These are phyloP conservation scores for Albatrellus ellisii DNA, from an alignment of 768 basidiomycete genomes.

Conservation along the genomic window DNA sequence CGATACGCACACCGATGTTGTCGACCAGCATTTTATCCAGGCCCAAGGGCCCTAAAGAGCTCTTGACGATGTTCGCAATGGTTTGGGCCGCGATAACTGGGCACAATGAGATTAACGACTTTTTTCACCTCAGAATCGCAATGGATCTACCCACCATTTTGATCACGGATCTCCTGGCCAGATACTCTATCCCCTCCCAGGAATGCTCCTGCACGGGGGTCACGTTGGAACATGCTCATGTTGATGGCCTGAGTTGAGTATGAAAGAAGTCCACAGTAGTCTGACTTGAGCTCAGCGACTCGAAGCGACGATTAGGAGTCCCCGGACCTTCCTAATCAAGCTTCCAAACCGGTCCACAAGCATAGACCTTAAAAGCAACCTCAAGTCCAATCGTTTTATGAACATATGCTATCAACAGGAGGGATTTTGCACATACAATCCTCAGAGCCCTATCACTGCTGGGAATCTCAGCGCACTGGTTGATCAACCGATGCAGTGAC, in stretches of 20 bases:
- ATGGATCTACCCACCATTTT: constrained; percentile 57
- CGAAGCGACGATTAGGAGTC: too few species aligned
- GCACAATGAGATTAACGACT: not conserved
- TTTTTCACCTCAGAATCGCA: not conserved
- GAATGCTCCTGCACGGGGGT: constrained; percentile 85
- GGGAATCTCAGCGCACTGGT: too few species aligned
- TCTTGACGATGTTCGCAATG: constrained; percentile 96
- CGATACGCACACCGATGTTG: constrained; percentile 74
- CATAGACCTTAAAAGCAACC: too few species aligned
- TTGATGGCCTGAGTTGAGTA: constrained; percentile 3
- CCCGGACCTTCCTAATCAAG: too few species aligned
- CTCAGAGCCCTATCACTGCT: too few species aligned
- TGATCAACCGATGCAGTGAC: too few species aligned
- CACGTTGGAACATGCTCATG: constrained; percentile 69
- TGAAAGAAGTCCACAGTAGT: too few species aligned
- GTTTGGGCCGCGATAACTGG: constrained; percentile 89
- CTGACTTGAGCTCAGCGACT: too few species aligned
- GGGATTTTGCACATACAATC: too few species aligned
- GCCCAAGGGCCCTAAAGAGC: constrained; percentile 87
- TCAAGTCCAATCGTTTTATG: too few species aligned
- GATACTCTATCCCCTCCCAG: constrained; percentile 88
- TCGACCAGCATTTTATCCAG: constrained; percentile 97
- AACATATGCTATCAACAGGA: too few species aligned
- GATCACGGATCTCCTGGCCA: constrained; percentile 92
- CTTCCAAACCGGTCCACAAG: too few species aligned